Percentiles rank a stretch among this genome's conserved stretches.
Conservation (phyloP, 2,329 filamentous ascomycete genomes). For the Pseudogymnoascus sp. region DNA sequence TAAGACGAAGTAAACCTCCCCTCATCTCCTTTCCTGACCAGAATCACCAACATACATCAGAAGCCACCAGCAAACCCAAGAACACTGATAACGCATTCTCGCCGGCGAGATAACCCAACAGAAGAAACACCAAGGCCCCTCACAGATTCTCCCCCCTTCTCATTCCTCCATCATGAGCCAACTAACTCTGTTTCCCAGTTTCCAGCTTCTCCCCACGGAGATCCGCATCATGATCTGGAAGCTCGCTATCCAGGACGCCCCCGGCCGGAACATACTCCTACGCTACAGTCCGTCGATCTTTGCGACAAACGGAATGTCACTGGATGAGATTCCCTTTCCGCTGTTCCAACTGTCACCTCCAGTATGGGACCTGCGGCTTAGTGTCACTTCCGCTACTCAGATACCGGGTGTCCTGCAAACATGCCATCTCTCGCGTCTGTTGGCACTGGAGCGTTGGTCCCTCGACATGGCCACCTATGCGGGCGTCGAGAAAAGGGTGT, state of each 20-base stretch:
- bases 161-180: too few relatives aligned
- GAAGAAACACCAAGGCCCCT: too few relatives aligned
- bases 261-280: neutral
- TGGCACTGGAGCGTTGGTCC: neutral
- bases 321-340: too few relatives aligned
- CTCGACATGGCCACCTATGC: neutral
- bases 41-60: neutral
- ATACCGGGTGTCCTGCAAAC: neutral
- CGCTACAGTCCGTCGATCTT: neutral
- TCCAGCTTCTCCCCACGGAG: neutral
- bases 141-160: too few relatives aligned
- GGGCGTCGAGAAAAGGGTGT: neutral
- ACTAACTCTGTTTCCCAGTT: neutral
- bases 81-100: neutral
- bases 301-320: too few relatives aligned
- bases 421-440: neutral
- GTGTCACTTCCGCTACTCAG: neutral
- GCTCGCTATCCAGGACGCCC: neutral
- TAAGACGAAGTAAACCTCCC: neutral
- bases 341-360: too few relatives aligned
- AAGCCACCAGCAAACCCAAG: neutral
- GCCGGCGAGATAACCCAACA: neutral
- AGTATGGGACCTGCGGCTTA: too few relatives aligned
- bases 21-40: neutral
- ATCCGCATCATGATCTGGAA: neutral